Base-by-base conservation (phyloP, 192 early-diverging fungal genomes). In the Chytriomyces hyalinus region DNA sequence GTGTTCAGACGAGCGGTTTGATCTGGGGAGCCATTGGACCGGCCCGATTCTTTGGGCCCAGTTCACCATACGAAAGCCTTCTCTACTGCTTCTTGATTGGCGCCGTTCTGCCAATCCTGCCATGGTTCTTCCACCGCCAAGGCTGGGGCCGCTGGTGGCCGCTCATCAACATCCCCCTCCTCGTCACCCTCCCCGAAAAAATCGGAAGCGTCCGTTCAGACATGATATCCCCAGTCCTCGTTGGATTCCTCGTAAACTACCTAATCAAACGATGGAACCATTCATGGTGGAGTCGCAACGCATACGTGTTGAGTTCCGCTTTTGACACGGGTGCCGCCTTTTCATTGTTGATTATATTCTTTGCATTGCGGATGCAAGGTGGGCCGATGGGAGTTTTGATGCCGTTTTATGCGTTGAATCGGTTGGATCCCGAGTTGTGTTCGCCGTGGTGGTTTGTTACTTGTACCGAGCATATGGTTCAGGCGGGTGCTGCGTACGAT, bases 281-380 rank as follows among this genome's bases (percentile, higher is more conserved):
- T 9, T 6, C 45, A 10, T 90, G 90, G 90, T 91, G 90, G 87
- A 61, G 69, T 26, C 26, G 62, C 17, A 67, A 43, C 82, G 91
- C 90, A 82, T 92, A 91, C 76, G 81, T 92, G 44, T 81, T 91
- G 43, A 90, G 90, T n/a, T 87, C 89, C 50, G 90, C 75, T 36
- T 79, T 86, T 67, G 91, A 92, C 79, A 84, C 84, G 15, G 91
- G 91, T 36, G 82, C 86, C 8, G 89, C 87, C 0, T 53, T 82
- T 43, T 46, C 74, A 20, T 9, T 77, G 5, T 61, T 73, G 28
- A 51, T 83, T 53, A 60, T 81, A 28, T 78, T 78, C 28, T 78
- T 80, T 49, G 61, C 63, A 4, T 24, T 78, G 46, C 44, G 46
- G n/a, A 49, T 73, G 44, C 68, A 43, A 6, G 61, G 57, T 7